Evolutionary conservation across 257 asterid species (phyloP).

Genomic region (Pogostemon cablin): DNA sequence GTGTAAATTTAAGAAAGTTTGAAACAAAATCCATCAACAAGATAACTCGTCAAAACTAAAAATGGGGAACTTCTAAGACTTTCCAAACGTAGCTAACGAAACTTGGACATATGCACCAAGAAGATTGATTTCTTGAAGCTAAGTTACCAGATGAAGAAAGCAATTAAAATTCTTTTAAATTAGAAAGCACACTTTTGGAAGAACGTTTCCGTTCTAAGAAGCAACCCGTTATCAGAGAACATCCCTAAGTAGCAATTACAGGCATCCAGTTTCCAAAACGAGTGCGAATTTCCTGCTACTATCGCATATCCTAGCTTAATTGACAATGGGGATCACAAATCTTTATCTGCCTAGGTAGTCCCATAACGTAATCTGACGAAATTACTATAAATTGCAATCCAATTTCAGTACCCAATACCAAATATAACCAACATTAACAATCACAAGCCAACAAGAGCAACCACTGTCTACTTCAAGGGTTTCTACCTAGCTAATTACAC

Average conservation of each 20-base stretch:
- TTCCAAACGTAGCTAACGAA: slow-evolving; percentile 1
- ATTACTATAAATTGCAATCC: slow-evolving; percentile 27
- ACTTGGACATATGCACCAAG: not conserved
- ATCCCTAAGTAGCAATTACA: slow-evolving; percentile 9
- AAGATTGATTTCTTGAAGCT: slow-evolving; percentile 6
- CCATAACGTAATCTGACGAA: not conserved
- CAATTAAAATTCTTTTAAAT: not conserved
- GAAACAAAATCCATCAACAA: not conserved
- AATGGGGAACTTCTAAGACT: not conserved
- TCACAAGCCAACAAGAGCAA: slow-evolving; percentile 15
- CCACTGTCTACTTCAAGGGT: slow-evolving; percentile 31
- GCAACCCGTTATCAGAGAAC: not conserved
- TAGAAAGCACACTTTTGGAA: not conserved
- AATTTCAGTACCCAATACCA: slow-evolving; percentile 28
- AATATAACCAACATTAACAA: slow-evolving; percentile 11
- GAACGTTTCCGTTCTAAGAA: slow-evolving; percentile 2
- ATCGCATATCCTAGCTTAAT: slow-evolving; percentile 6
- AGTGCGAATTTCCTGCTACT: not conserved
- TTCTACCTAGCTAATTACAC: slow-evolving; percentile 24
- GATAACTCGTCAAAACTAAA: not conserved
- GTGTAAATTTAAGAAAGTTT: not conserved
- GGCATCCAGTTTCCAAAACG: not conserved
- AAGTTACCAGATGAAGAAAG: not conserved
- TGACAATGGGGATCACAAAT: not conserved
- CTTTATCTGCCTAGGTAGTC: not conserved